Conservation (phyloP, 169 alveolate genomes). For the Toxoplasma gondii region DNA sequence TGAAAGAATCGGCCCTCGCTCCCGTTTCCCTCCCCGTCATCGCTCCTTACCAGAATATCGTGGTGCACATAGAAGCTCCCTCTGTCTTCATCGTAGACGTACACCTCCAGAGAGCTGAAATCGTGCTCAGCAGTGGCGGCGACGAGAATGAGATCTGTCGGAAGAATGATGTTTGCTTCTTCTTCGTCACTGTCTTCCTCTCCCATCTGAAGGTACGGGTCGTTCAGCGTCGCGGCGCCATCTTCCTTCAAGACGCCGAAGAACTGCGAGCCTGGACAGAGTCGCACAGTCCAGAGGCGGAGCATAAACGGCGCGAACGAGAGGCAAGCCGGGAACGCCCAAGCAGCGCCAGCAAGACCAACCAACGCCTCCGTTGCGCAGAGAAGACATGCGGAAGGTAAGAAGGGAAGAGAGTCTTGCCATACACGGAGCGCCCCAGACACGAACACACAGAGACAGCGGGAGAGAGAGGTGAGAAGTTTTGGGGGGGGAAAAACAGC, state of each 20-base stretch:
- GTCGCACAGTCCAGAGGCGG: background rate
- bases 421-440: background rate
- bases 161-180: conserved; percentile 69
- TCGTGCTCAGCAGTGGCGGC: conserved; percentile 73
- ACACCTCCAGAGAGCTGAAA: conserved; percentile 72
- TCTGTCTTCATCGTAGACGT: conserved; percentile 69
- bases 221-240: conserved; percentile 55
- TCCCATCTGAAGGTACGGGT: conserved; percentile 44
- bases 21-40: too few species aligned
- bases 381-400: background rate
- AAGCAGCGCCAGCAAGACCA: background rate
- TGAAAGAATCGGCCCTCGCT: too few species aligned
- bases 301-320: background rate
- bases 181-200: conserved; percentile 72
- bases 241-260: conserved; percentile 37
- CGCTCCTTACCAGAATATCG: conserved; percentile 63
- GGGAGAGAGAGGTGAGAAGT: background rate
- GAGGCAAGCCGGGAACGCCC: background rate
- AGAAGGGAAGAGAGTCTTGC: background rate
- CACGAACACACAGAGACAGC: background rate
- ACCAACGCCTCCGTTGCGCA: background rate
- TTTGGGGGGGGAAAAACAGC: background rate
- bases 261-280: background rate
- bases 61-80: conserved; percentile 78
- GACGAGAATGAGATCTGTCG: conserved; percentile 68